Conservation (phyloP, 2,329 filamentous ascomycete species). For the Pestalotiopsis sp. region DNA sequence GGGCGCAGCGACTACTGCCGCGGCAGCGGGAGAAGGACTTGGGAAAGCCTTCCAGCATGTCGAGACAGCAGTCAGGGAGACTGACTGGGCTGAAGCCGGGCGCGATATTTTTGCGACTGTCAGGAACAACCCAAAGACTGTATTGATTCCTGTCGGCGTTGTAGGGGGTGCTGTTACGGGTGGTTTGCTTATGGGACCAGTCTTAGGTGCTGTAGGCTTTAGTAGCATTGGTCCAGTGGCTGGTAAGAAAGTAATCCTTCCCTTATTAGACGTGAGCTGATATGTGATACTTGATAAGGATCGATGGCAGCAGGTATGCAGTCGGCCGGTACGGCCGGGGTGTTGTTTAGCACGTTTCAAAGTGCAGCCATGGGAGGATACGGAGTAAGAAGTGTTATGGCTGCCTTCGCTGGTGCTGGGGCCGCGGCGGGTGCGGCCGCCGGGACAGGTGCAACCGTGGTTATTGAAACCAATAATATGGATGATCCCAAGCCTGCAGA, state of each 20-base stretch:
- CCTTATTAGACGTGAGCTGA: neutral
- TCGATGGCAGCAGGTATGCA: neutral
- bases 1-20: neutral
- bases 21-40: neutral
- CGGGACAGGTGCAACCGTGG: neutral
- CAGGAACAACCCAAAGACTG: neutral
- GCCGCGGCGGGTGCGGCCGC: neutral
- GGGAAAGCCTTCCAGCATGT: neutral
- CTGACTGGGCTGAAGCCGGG: neutral
- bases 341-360: conserved; percentile 2
- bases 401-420: neutral
- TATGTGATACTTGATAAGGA: neutral
- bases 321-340: neutral
- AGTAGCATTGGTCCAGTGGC: conserved; percentile 3
- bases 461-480: neutral
- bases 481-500: neutral
- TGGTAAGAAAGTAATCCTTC: neutral
- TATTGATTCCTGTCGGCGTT: neutral
- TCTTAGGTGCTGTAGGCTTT: conserved; percentile 1
- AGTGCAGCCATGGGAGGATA: conserved; percentile 10
- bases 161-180: conserved; percentile 14
- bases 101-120: neutral
- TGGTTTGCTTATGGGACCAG: conserved; percentile 1
- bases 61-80: neutral
- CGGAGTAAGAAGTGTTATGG: neutral